Base-by-base conservation (phyloP, 2,329 filamentous ascomycete genomes). In the Pseudopithomyces chartarum region DNA sequence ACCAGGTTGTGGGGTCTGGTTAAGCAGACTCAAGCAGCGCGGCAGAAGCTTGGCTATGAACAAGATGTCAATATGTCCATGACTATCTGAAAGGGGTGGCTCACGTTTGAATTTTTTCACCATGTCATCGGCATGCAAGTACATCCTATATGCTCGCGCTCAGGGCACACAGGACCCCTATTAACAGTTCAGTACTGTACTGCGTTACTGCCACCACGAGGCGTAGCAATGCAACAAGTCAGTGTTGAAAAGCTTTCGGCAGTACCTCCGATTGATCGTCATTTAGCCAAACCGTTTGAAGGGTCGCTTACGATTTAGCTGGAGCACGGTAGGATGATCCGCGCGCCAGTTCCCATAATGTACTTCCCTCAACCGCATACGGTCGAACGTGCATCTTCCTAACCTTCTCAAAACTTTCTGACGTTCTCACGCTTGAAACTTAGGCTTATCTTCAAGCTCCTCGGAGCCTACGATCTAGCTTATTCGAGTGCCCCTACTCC, bases 201-300 rank as follows among this genome's bases (percentile, higher is more conserved):
- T 26, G 20, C 22, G 19, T n/a, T 39, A 38, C 46, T 33, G 46
- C 46, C 7, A 23, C 17, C 46, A n/a, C 33, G 19, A 17, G 23
- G 29, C 46, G 38, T 26, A 39, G 19, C 46, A 33, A 34, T 34
- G 38, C 20, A 15, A 17, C 20, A 33, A 34, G 46, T 49, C 33
- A 39, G 34, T 33, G n/a, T 33, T n/a, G 46, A 26, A 10, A 13
- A 5, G 8, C 11, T 49, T 49, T 26, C 15, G 46, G 46, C 17
- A 49, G 46, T 38, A 26, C 33, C 19, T 39, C 46, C 46, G 46
- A 39, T 17, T 39, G 46, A 38, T 49, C 34, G 34, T 49, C 46
- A 49, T 49, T 49, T 49, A 49, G 10, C 46, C 46, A 39, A 39
- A 26, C 46, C 17, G 15, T 33, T 49, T 39, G 13, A 29, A 49